Base-by-base conservation (phyloP, 116 monocot genomes). In the Thalassia testudinum region DNA sequence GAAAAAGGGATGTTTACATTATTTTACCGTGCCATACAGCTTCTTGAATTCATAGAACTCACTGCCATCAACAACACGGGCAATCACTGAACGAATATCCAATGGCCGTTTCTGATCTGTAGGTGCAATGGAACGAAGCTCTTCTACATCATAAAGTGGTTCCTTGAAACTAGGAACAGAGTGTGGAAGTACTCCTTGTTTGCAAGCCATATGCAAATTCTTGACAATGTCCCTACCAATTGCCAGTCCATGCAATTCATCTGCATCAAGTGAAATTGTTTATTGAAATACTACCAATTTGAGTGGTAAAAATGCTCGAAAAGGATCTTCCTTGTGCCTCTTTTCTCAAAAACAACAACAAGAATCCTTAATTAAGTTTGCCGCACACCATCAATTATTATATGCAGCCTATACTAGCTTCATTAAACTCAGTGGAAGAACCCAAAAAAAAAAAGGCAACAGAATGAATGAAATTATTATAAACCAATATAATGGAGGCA, bases 11-110 rank as follows among this genome's bases (percentile, higher is more conserved):
- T 3, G 30, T 5, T 34, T 10, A 34, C 3, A 34, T 34, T 3
- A 34, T 21, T 78, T 88, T 72, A 99, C 99, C 43, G 82, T 73
- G 67, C 99, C 90, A 79, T 99, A 90, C 21, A 86, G 67, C 70
- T 75, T 99, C 56, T 99, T 99, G 79, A 99, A 99, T 64, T 99
- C 99, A 63, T 86, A 76, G 68, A 99, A 99, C 61, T 90, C 90
- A 65, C 99, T 99, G 13, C 80, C 82, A 62, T 99, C 99, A 62
- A 86, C 82, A 62, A 90, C 77, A 28, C 73, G 79, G 61, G 82
- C 80, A 80, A 99, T 86, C 19, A 90, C 77, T 37, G 90, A 82
- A 47, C 79, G 79, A 78, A 90, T 80, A 62, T 99, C 79, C 71
- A 90, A 69, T 19, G 75, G 49, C 37, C 86, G 90, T 65, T 83